phyloP scores from a whole-genome alignment of 169 alveolate genomes.

The Plasmodium inui region DNA sequence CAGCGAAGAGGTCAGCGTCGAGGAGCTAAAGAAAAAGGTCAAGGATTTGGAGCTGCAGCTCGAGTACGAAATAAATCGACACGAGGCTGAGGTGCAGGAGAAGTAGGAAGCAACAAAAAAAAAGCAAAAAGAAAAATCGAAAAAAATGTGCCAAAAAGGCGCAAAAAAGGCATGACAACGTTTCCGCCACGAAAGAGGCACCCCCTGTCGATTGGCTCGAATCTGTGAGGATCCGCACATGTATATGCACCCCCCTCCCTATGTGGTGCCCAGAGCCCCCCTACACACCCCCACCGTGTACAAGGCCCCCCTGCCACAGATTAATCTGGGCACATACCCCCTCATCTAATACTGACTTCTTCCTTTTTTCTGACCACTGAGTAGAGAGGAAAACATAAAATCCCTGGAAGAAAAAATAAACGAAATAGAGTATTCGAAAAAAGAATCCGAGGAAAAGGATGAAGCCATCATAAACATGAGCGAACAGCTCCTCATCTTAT shows the following conservation, averaged over 20 bases:
- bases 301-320: not conserved
- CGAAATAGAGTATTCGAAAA: slow-evolving; percentile 36
- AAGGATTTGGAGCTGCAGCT: slow-evolving; percentile 64
- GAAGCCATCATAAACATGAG: slow-evolving; percentile 57
- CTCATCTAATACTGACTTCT: not conserved
- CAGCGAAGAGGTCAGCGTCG: slow-evolving; percentile 6
- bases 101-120: slow-evolving; percentile 26
- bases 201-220: not conserved
- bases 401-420: slow-evolving; percentile 21
- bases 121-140: not conserved
- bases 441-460: slow-evolving; percentile 41
- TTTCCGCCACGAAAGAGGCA: not conserved
- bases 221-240: not conserved
- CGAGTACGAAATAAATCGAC: slow-evolving; percentile 69
- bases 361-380: not conserved
- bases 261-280: not conserved
- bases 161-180: not conserved
- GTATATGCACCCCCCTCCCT: not conserved
- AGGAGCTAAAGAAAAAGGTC: slow-evolving; percentile 37
- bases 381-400: slow-evolving; percentile 52
- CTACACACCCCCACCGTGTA: not conserved
- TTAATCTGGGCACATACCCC: not conserved
- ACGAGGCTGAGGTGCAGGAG: slow-evolving; percentile 53
- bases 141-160: not conserved
- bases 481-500: slow-evolving; percentile 34